Base-by-base conservation (phyloP, 768 basidiomycete genomes). In the Lentinula aciculospora region DNA sequence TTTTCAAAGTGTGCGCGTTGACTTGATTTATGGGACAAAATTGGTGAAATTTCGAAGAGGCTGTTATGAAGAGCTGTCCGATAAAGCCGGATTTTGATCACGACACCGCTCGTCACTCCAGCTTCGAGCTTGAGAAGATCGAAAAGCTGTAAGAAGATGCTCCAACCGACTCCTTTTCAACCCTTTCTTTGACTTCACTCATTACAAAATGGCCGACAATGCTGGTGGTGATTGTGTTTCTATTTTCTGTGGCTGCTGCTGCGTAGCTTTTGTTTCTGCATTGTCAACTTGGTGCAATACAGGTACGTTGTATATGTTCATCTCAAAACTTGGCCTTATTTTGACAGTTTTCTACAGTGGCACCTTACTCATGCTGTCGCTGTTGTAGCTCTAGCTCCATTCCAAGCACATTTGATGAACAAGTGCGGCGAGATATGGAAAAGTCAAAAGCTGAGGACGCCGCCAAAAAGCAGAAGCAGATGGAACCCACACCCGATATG, bases 381-480 rank as follows among this genome's bases (percentile, higher is more conserved):
- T 56, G 54, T 4, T 53, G 51, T 27, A 9, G 51, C 27, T n/a
- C 36, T 21, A 53, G 25, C 19, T 53, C 51, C 15, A 36, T 40
- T 53, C 51, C 51, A 13, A 37, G 34, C 28, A 25, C 25, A 8
- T 56, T 44, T 27, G 40, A 56, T 12, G 54, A 56, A 12, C 40
- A 42, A 21, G 54, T 56, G 42, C 25, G 54, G 25, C 19, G 23
- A 40, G 54, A 56, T 15, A 56, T 56, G 54, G 54, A 42, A 28
- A 56, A 56, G 12, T 44, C 40, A 1, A 56, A 56, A 56, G 54
- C 54, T 27, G 54, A 56, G 25, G 40, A 42, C 27, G 54, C 39
- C 25, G 54, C 19, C 34, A 48, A 46, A 29, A 48, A 57, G 32
- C 56, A 57, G 42, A 44, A 44, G n/a, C 42, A 44, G 21, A 44